Evolutionary conservation across 805 yeast genomes (phyloP), one percentile per base, ranked within the genome.

Genomic region (Wickerhamomyces canadensis): DNA sequence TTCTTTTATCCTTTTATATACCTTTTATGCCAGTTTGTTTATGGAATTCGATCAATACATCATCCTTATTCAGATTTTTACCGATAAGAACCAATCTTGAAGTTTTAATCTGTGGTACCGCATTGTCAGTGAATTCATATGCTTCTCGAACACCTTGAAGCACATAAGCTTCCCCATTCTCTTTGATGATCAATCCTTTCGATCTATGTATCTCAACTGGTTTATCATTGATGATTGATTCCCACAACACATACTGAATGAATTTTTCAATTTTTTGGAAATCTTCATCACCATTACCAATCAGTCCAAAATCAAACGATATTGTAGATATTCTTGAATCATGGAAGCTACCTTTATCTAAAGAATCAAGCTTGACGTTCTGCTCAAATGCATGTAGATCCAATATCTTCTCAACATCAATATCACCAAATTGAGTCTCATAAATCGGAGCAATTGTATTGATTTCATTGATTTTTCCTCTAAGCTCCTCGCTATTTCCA

Each of bases 131-230:
- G 3, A 86, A 66, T 44, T 93, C 98, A 59, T 87, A 93, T 0
- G 95, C 87, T 38, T 88, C 93, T 42, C 98, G 69, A 0, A 93
- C 98, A 11, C 95, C 98, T 57, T 93, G 98, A 10, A 93, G 62
- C 0, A 46, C 48, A 12, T 42, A 42, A 9, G 51, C 55, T 5
- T 57, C 48, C 4, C 58, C 52, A 2, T 54, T 57, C 7, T 58
- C 53, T n/a, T 49, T 43, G 3, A 79, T 70, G 7, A 88, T 45
- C 9, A 85, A 58, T 1, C 96, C 98, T 55, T 93, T 93, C 2
- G 83, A 64, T 44, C 98, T 64, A 48, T 88, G 96, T 3, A 93
- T 69, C 43, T 87, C 96, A 4, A 76, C 69, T 2, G 52, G 51
- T 22, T 60, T 58, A 3, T 61, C 72, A 19, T 61, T 66, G 23